Evolutionary conservation across 306 rosid genomes (phyloP).

Genomic region (Gastrolobium villosum): DNA sequence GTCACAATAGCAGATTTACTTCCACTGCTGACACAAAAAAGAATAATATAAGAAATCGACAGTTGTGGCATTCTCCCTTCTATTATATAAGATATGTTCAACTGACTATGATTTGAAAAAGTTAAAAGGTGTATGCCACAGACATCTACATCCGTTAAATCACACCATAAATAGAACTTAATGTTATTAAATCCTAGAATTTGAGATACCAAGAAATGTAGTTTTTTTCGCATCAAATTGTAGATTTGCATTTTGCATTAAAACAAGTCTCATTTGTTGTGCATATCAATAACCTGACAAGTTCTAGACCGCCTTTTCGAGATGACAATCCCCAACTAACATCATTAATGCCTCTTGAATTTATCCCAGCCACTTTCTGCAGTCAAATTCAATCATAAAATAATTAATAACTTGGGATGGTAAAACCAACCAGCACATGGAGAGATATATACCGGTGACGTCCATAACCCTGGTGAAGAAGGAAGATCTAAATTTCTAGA

Average conservation of each 20-base stretch:
- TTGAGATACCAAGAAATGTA: constrained; percentile 17
- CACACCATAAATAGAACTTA: constrained; percentile 12
- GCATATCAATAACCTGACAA: constrained; percentile 75
- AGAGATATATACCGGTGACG: constrained; percentile 63
- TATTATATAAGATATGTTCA: not conserved
- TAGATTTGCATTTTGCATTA: constrained; percentile 25
- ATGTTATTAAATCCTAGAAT: not conserved
- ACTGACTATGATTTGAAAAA: constrained; percentile 18
- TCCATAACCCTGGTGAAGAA: constrained; percentile 82
- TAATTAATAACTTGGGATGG: constrained; percentile 11
- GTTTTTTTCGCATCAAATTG: constrained; percentile 35
- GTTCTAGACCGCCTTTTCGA: constrained; percentile 77
- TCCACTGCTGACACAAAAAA: constrained; percentile 65
- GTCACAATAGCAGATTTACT: constrained; percentile 93
- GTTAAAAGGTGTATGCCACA: constrained; percentile 1
- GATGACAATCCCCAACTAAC: constrained; percentile 68
- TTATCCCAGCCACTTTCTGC: constrained; percentile 72
- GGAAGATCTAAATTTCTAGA: constrained; percentile 70
- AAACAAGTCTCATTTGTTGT: constrained; percentile 40
- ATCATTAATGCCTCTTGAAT: constrained; percentile 68
- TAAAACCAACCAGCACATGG: constrained; percentile 36
- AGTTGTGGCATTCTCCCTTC: constrained; percentile 17
- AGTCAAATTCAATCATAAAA: constrained; percentile 45
- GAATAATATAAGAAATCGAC: constrained; percentile 20
- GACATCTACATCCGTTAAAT: constrained; percentile 22